Evolutionary conservation across 2,329 filamentous ascomycete species (phyloP).

Genomic region (Diplodia sapinea): DNA sequence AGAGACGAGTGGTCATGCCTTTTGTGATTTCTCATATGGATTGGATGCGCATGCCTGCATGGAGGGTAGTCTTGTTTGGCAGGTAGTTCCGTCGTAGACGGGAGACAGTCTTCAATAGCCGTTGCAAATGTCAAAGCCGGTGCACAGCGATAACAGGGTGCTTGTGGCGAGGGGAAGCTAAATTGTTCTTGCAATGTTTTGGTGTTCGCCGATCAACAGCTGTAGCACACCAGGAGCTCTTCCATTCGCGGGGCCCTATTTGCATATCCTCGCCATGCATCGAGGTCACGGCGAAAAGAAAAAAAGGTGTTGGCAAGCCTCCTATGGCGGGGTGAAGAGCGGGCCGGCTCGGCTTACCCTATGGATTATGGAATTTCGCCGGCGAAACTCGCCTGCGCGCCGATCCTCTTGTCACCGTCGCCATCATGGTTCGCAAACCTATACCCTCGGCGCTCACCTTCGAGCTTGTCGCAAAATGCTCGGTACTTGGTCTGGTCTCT

Average conservation of each 20-base stretch:
- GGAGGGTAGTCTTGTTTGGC: too few relatives aligned
- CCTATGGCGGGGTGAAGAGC: background rate
- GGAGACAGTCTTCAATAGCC: too few relatives aligned
- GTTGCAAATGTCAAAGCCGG: too few relatives aligned
- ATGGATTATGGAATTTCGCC: constrained; percentile 2
- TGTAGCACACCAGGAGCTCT: too few relatives aligned
- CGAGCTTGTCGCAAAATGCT: constrained; percentile 49
- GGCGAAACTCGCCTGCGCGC: constrained; percentile 2
- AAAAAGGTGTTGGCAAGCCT: background rate
- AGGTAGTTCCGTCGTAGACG: too few relatives aligned
- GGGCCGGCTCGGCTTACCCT: constrained; percentile 1
- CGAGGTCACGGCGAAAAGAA: background rate
- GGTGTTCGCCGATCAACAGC: too few relatives aligned
- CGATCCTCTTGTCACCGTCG: constrained; percentile 11
- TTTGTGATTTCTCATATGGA: background rate
- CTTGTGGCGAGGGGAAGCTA: too few relatives aligned
- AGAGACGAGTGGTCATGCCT: background rate
- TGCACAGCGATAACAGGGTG: too few relatives aligned
- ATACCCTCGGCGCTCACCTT: constrained; percentile 48
- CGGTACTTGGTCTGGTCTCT: constrained; percentile 36
- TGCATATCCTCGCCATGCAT: too few relatives aligned
- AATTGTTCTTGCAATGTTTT: too few relatives aligned
- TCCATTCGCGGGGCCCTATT: too few relatives aligned
- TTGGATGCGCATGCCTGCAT: too few relatives aligned
- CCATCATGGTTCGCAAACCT: constrained; percentile 40